Conservation (phyloP, 73 alveolate species). For the Blepharisma japonicum region DNA sequence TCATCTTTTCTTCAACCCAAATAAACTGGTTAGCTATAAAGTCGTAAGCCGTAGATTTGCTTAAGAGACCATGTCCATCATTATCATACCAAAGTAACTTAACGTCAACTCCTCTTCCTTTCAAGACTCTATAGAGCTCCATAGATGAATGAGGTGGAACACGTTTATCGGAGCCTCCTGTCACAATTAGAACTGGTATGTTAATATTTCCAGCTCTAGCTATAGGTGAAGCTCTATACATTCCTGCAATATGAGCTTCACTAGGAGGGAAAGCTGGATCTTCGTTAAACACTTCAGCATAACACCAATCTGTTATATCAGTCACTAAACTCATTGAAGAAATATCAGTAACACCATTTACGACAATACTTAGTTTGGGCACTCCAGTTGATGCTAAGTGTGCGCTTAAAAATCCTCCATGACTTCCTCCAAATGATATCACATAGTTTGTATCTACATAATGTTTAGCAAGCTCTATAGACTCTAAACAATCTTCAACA, state of each 20-base stretch:
- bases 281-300: not conserved
- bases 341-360: not conserved
- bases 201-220: conserved; percentile 23
- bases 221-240: conserved; percentile 39
- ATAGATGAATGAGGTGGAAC: conserved; percentile 36
- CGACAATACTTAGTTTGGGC: not conserved
- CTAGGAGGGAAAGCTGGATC: not conserved
- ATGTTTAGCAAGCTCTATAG: conserved; percentile 9
- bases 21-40: conserved; percentile 28
- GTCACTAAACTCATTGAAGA: not conserved
- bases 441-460: conserved; percentile 35
- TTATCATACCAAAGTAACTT: conserved; percentile 46
- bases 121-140: conserved; percentile 35
- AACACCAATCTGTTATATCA: not conserved
- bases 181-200: conserved; percentile 42
- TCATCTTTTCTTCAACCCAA: conserved; percentile 36
- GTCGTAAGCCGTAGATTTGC: conserved; percentile 32
- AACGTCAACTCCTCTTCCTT: conserved; percentile 36
- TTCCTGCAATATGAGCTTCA: not conserved
- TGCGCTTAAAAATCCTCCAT: conserved; percentile 58
- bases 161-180: conserved; percentile 46
- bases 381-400: not conserved
- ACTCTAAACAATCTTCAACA: conserved; percentile 41
- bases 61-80: conserved; percentile 44
- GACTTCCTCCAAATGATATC: conserved; percentile 53